These are phyloP conservation scores for Leishmania arabica DNA, from an alignment of 208 protist species.

Conservation along the genomic window DNA sequence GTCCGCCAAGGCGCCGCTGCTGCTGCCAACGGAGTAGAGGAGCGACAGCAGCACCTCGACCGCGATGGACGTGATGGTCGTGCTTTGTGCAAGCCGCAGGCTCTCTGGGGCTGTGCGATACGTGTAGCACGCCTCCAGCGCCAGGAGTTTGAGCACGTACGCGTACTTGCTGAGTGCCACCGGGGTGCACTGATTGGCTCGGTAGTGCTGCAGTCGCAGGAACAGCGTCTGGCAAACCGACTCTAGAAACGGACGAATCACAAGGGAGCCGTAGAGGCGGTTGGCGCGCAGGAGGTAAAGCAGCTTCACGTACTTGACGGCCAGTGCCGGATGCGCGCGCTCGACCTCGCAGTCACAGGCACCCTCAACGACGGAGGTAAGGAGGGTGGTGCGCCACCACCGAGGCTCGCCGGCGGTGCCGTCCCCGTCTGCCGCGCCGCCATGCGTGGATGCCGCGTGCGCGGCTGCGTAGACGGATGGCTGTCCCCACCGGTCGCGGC, in stretches of 20 bases:
- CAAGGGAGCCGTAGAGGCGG: slow-evolving; percentile 45
- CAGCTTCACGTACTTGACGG: slow-evolving; percentile 86
- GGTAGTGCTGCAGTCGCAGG: slow-evolving; percentile 57
- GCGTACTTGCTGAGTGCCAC: slow-evolving; percentile 85
- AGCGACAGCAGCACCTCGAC: slow-evolving; percentile 55
- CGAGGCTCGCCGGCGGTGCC: slow-evolving; percentile 4
- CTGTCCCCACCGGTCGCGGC: slow-evolving; percentile 4
- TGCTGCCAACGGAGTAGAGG: slow-evolving; percentile 27
- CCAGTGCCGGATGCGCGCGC: slow-evolving; percentile 45
- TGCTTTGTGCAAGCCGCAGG: slow-evolving; percentile 31
- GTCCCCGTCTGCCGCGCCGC: neutral
- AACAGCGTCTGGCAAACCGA: slow-evolving; percentile 65
- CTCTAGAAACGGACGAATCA: slow-evolving; percentile 58
- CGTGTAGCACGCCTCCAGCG: slow-evolving; percentile 64
- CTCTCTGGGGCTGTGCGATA: slow-evolving; percentile 41
- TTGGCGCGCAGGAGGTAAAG: slow-evolving; percentile 76
- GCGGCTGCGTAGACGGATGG: slow-evolving; percentile 2
- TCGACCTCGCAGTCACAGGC: slow-evolving; percentile 53
- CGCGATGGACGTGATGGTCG: slow-evolving; percentile 40
- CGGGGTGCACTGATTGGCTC: slow-evolving; percentile 44
- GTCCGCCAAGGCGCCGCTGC: neutral
- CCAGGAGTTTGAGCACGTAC: slow-evolving; percentile 84
- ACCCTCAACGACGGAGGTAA: slow-evolving; percentile 69
- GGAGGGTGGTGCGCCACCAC: slow-evolving; percentile 37
- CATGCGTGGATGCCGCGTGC: slow-evolving; percentile 14